Evolutionary conservation across 2,329 filamentous ascomycete genomes (phyloP), one percentile per base, ranked within the genome.

Genomic region (Dryadomyces quercivorus): DNA sequence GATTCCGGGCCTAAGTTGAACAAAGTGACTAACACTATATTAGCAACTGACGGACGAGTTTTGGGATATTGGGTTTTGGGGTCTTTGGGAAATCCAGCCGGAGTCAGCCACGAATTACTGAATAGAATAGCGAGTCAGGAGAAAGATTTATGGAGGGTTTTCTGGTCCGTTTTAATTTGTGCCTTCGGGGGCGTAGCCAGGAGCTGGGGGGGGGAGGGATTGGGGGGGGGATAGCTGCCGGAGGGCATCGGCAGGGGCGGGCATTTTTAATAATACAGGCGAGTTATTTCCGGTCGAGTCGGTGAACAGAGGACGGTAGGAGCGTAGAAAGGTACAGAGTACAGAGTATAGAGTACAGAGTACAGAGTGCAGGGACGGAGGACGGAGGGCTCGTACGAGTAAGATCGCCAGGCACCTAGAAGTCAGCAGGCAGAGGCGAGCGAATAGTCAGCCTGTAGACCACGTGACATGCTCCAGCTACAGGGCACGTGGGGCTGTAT

Each of bases 21-120:
- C 21, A 15, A 6, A 26, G 36, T n/a, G 42, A 42, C 47, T 53
- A 18, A 48, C 22, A 16, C 34, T 36, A 15, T 31, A 20, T n/a
- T 16, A n/a, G 2, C 47, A 48, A 31, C 51, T 34, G n/a, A 10
- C 36, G 18, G 51, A 52, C 20, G 55, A 54, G 2, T 31, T 51
- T 8, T 44, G 40, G 20, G 50, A 44, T 16, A 43, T 44, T 36
- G 50, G 50, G 9, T 51, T 51, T 51, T 51, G 50, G 50, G 50
- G 44, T 18, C 16, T 22, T 18, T 51, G 50, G 50, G 34, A 40
- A n/a, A 43, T 43, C 22, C 38, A 16, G 22, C 8, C 16, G 7
- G 50, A 44, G 15, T 9, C 21, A 31, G 15, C 21, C 21, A 16
- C 15, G 26, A 51, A 44, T 13, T 16, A 43, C 21, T 44, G 22